A percentile compares a stretch with the other conserved stretches of the same genome.
Evolutionary conservation across 208 protist species (phyloP).

Genomic region (Trichomonas tenax): DNA sequence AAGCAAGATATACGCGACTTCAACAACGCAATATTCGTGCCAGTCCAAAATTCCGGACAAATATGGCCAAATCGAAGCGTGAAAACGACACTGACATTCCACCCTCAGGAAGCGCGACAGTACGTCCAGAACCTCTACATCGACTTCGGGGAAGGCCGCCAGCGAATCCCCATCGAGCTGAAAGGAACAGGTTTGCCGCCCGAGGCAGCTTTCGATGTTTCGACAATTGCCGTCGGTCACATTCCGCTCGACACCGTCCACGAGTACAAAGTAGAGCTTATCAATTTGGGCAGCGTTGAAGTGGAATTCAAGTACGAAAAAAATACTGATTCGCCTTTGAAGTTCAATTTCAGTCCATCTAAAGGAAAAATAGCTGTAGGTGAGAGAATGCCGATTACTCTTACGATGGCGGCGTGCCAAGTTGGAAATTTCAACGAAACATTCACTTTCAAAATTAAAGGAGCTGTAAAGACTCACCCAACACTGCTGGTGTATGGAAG

Average conservation of each 20-base stretch:
- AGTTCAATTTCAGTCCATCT: not conserved
- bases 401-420: not conserved
- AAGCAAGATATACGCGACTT: not conserved
- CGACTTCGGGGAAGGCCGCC: not conserved
- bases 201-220: not conserved
- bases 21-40: not conserved
- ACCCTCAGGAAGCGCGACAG: not conserved
- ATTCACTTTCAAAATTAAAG: not conserved
- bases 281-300: not conserved
- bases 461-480: not conserved
- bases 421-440: conserved; percentile 7
- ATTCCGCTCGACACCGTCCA: not conserved
- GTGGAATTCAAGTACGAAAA: not conserved
- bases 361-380: not conserved
- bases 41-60: not conserved
- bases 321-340: not conserved
- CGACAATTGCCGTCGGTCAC: not conserved
- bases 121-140: not conserved
- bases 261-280: not conserved
- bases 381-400: not conserved
- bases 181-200: not conserved
- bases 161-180: not conserved
- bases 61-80: not conserved
- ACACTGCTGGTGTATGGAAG: not conserved
- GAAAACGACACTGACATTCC: not conserved